These are phyloP conservation scores for Eragrostis tef DNA, from an alignment of 202 grass and related monocot genomes.

Conservation along the genomic window DNA sequence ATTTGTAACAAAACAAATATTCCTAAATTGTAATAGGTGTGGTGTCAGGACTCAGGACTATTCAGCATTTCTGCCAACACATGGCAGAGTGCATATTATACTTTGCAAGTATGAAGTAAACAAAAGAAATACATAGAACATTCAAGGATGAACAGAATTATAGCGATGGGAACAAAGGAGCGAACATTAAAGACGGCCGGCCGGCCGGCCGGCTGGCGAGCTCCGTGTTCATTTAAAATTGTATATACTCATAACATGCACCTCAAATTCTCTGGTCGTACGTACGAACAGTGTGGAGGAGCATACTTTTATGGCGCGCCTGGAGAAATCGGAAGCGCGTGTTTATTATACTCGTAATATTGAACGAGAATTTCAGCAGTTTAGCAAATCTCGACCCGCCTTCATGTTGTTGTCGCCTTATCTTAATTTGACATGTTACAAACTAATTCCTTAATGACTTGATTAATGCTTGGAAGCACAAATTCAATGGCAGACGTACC, in stretches of 20 bases:
- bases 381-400: not conserved
- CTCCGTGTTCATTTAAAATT: slow-evolving; percentile 42
- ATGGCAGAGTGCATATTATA: not conserved
- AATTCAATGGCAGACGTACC: slow-evolving; percentile 30
- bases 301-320: not conserved
- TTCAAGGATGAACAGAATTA: not conserved
- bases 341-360: not conserved
- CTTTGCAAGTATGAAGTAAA: not conserved
- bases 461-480: not conserved
- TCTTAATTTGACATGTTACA: slow-evolving; percentile 3
- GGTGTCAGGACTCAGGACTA: too few relatives aligned
- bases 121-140: not conserved
- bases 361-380: not conserved
- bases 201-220: not conserved
- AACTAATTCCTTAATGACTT: not conserved
- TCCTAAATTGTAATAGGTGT: not conserved
- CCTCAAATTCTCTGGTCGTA: slow-evolving; percentile 42
- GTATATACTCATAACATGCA: not conserved
- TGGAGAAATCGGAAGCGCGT: slow-evolving; percentile 11
- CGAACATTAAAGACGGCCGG: not conserved
- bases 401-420: not conserved
- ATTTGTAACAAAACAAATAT: too few relatives aligned
- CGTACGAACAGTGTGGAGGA: slow-evolving; percentile 25
- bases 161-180: slow-evolving; percentile 30
- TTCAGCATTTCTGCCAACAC: not conserved